phyloP scores from a whole-genome alignment of 345 rosid genomes.

The Eucalyptus coolabah region DNA sequence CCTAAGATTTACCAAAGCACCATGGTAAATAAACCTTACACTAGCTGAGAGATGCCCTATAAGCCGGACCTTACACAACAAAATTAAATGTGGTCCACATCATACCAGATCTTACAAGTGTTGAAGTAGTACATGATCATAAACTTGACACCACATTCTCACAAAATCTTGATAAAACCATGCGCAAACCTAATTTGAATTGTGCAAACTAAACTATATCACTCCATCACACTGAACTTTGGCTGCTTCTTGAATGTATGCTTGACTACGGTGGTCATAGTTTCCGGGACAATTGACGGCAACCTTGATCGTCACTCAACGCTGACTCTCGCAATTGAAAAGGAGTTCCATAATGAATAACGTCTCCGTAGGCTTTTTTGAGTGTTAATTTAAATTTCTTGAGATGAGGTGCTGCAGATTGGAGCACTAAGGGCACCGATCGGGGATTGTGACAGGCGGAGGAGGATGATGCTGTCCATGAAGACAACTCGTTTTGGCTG shows the following conservation, averaged over 20 bases:
- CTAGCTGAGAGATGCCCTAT: neutral
- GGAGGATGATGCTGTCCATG: neutral
- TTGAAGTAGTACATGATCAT: neutral
- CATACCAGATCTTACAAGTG: neutral
- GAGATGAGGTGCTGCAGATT: neutral
- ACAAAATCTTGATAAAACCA: neutral
- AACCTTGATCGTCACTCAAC: neutral
- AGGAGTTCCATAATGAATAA: neutral
- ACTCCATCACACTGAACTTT: neutral
- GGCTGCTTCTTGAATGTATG: neutral
- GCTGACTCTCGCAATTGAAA: neutral
- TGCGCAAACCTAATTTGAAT: neutral
- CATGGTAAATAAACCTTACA: neutral
- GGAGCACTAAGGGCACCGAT: neutral
- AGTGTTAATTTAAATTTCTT: neutral
- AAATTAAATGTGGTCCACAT: neutral
- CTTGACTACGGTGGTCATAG: neutral
- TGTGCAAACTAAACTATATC: neutral
- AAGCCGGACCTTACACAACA: neutral
- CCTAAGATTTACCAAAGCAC: no score
- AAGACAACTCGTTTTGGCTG: neutral
- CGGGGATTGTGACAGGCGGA: neutral
- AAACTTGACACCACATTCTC: neutral
- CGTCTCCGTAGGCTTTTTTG: neutral
- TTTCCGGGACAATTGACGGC: neutral